These are phyloP conservation scores for Aureobasidium mangrovei DNA, from an alignment of 2,329 filamentous ascomycete species.

Conservation along the genomic window DNA sequence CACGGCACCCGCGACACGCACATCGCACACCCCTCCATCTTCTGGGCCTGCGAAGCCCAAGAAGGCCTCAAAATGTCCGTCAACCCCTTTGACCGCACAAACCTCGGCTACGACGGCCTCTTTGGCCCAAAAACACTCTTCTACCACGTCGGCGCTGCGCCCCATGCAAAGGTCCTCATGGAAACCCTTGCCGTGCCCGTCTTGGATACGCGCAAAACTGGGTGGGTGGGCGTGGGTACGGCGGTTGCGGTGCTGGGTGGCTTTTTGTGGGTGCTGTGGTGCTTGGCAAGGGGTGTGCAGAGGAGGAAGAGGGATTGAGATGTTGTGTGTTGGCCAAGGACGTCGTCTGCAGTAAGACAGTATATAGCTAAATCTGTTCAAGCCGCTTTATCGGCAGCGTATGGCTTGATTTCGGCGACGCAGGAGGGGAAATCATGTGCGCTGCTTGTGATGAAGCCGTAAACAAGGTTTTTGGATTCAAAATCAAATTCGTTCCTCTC, in stretches of 20 bases:
- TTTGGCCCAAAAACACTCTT: slow-evolving; percentile 73
- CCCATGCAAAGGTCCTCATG: slow-evolving; percentile 11
- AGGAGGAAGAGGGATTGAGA: not conserved
- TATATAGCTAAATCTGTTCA: too few species aligned
- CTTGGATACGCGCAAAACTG: slow-evolving; percentile 28
- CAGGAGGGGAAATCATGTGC: too few species aligned
- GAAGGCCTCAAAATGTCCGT: slow-evolving; percentile 58
- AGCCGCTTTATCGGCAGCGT: too few species aligned
- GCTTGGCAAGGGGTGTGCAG: not conserved
- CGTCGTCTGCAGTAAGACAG: too few species aligned
- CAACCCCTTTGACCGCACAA: slow-evolving; percentile 78
- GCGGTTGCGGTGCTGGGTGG: slow-evolving; percentile 34
- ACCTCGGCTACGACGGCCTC: slow-evolving; percentile 76
- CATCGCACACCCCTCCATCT: slow-evolving; percentile 74
- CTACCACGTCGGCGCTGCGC: slow-evolving; percentile 53
- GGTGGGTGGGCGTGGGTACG: slow-evolving; percentile 36
- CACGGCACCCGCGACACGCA: slow-evolving; percentile 34
- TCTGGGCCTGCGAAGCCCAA: slow-evolving; percentile 76
- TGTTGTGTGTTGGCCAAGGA: too few species aligned
- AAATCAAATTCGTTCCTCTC: too few species aligned
- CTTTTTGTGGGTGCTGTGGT: slow-evolving; percentile 38
- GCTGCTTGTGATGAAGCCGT: too few species aligned
- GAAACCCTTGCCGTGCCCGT: slow-evolving; percentile 34
- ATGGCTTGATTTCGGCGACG: too few species aligned
- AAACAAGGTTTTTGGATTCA: too few species aligned